Base-by-base conservation (phyloP, 768 basidiomycete species). In the Suillus ampliporus region DNA sequence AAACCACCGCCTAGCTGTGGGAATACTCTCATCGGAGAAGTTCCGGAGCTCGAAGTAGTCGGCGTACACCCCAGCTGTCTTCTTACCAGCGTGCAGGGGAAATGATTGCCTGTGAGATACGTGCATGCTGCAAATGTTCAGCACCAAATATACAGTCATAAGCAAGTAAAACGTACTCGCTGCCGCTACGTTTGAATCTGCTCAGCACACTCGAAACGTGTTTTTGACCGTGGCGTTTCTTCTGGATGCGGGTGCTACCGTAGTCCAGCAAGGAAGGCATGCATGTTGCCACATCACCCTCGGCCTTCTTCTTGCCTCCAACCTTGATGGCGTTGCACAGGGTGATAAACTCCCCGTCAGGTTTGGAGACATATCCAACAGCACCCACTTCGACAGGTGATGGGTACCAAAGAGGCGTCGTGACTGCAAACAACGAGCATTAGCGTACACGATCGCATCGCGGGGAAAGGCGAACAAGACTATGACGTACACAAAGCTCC, bases 1-100 rank as follows among this genome's bases (percentile, higher is more conserved):
- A 74, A 95, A 89, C 90, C 92, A 95, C 62, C 77, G 82, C 68
- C 85, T 88, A 0, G 91, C 86, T 11, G 86, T 83, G 7, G 86
- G 83, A 51, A 90, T 67, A 50, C 28, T 31, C 15, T 17, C 19
- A 44, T 82, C 80, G 60, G 87, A 83, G 64, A 92, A 80, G 67
- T 89, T 92, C 19, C 81, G 82, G 72, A 91, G 91, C 64, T 86
- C 78, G 34, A 88, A 89, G 46, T 86, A 80, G 70, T 94, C 92
- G 2, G 89, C 83, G 64, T 85, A 87, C 62, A 94, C 69, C 63
- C 86, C 82, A 1, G 92, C 90, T 37, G 82, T 74, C 65, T 87
- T 87, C 75, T 89, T 89, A 3, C 89, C 88, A 40, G 81, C 82
- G 11, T 85, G 80, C 58, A 94, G 74, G 3, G 87, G 84, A 66